Evolutionary conservation across 495 filamentous ascomycete genomes (phyloP).

Genomic region (Astrothelium macrocarpum): DNA sequence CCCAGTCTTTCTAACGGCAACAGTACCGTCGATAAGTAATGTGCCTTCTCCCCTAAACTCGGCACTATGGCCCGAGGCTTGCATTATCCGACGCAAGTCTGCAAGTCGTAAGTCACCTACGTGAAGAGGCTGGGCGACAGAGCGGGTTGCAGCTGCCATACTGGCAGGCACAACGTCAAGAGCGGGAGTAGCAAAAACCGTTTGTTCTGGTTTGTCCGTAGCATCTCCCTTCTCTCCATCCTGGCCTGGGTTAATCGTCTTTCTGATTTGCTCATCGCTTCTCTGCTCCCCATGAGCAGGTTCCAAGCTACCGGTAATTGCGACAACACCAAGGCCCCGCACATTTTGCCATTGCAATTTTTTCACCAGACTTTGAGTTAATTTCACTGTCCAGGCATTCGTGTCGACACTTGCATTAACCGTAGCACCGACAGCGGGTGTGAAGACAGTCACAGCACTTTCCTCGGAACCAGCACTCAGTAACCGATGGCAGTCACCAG

Average conservation of each 20-base stretch:
- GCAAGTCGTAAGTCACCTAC: constrained; percentile 89
- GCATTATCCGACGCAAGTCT: constrained; percentile 76
- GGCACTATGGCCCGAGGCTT: constrained; percentile 69
- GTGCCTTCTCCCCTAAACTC: constrained; percentile 94
- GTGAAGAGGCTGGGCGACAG: constrained; percentile 78
- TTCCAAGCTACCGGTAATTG: constrained; percentile 59
- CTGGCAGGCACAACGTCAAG: constrained; percentile 71
- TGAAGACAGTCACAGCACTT: constrained; percentile 57
- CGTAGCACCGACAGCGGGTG: constrained; percentile 56
- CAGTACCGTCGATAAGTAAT: constrained; percentile 73
- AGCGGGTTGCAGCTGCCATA: constrained; percentile 64
- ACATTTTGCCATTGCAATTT: constrained; percentile 92
- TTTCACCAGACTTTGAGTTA: constrained; percentile 71
- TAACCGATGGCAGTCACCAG: constrained; percentile 69
- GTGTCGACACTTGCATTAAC: constrained; percentile 94
- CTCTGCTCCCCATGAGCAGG: constrained; percentile 27
- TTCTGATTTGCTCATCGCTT: constrained; percentile 56
- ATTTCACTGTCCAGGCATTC: constrained; percentile 90
- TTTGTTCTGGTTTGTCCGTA: constrained; percentile 14
- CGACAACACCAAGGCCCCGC: constrained; percentile 76
- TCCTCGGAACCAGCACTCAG: constrained; percentile 45
- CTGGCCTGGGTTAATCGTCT: constrained; percentile 41
- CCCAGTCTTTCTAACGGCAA: constrained; percentile 79
- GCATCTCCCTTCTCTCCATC: constrained; percentile 31
- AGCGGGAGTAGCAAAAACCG: constrained; percentile 39